Percentiles rank a stretch among this genome's conserved stretches.
phyloP scores from a whole-genome alignment of 768 basidiomycete genomes.

The Kwoniella newhampshirensis region DNA sequence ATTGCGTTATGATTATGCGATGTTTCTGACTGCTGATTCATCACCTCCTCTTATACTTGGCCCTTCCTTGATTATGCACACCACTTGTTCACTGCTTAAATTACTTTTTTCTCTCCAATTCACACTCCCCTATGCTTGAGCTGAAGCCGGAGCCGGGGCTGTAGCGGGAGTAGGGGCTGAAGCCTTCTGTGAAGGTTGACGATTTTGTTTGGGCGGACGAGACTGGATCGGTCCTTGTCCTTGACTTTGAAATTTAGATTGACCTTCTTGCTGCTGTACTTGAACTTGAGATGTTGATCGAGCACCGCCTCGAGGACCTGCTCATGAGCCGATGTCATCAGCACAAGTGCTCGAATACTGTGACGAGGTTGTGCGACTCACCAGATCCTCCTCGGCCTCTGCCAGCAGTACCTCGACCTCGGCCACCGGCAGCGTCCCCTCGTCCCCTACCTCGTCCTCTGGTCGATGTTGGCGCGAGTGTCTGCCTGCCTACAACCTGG shows the following conservation, averaged over 20 bases:
- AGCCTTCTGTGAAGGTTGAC: slow-evolving; percentile 4
- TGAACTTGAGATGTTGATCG: not conserved
- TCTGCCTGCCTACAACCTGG: slow-evolving; percentile 33
- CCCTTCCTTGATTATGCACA: no score
- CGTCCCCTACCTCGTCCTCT: slow-evolving; percentile 3
- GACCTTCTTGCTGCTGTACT: slow-evolving; percentile 1
- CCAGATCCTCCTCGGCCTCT: slow-evolving; percentile 17
- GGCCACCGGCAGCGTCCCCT: slow-evolving; percentile 2
- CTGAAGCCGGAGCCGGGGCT: not conserved
- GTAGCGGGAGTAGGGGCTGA: not conserved
- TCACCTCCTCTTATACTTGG: no score
- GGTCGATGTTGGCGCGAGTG: not conserved
- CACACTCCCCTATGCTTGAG: no score
- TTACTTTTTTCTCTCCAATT: no score
- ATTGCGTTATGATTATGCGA: no score
- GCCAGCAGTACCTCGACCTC: slow-evolving; percentile 1
- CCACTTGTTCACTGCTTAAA: no score
- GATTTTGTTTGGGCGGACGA: slow-evolving; percentile 11
- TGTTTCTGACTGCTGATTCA: no score
- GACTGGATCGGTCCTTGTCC: not conserved
- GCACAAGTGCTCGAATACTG: not conserved
- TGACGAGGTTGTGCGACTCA: not conserved
- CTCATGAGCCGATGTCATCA: not conserved
- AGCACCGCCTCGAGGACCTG: not conserved
- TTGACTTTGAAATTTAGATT: not conserved